These are phyloP conservation scores for Pyricularia pennisetigena DNA, from an alignment of 2,329 filamentous ascomycete genomes.

Conservation along the genomic window DNA sequence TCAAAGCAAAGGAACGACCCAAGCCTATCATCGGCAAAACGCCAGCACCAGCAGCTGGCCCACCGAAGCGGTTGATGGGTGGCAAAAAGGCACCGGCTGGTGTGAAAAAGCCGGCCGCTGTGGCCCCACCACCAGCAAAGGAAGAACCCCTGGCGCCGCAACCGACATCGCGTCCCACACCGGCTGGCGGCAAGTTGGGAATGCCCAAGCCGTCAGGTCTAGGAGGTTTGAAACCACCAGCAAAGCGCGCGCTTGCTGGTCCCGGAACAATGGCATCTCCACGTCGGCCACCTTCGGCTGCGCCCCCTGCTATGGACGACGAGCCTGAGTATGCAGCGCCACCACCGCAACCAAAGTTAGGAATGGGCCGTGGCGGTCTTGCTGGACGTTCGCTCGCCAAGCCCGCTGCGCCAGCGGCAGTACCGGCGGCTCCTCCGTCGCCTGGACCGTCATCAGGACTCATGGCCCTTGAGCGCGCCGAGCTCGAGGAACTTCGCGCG, in stretches of 20 bases:
- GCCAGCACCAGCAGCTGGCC: constrained; percentile 26
- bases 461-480: constrained; percentile 74
- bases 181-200: constrained; percentile 40
- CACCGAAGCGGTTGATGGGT: constrained; percentile 29
- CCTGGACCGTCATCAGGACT: constrained; percentile 56
- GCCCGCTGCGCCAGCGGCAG: constrained; percentile 43
- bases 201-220: constrained; percentile 42
- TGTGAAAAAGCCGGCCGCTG: constrained; percentile 31
- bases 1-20: constrained; percentile 85
- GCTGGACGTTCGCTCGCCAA: constrained; percentile 80
- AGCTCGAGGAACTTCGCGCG: constrained; percentile 77
- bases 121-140: constrained; percentile 32
- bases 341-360: constrained; percentile 46
- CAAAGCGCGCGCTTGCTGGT: constrained; percentile 41
- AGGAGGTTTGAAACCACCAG: constrained; percentile 49
- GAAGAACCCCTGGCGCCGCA: constrained; percentile 47
- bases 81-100: constrained; percentile 38
- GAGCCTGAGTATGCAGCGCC: constrained; percentile 26
- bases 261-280: constrained; percentile 42
- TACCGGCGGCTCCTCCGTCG: constrained; percentile 39
- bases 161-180: constrained; percentile 40
- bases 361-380: constrained; percentile 68
- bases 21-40: constrained; percentile 55
- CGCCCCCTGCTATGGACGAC: constrained; percentile 36
- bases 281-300: constrained; percentile 35